Conservation (phyloP, 441 rosid genomes). For the Brassica balearica region DNA sequence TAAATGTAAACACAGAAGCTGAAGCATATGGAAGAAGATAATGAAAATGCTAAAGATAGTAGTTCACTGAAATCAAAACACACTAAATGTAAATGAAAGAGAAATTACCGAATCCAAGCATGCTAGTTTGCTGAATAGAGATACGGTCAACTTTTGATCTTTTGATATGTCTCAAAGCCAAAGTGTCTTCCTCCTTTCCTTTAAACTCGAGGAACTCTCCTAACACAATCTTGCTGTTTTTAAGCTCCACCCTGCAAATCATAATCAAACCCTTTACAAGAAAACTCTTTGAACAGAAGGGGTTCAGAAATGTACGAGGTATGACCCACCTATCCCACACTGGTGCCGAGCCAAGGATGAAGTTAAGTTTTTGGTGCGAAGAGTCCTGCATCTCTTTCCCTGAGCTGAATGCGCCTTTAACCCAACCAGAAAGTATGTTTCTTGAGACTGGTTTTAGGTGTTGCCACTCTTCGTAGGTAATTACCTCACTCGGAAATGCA, state of each 20-base stretch:
- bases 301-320: not conserved
- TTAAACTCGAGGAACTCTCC: constrained; percentile 84
- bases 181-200: constrained; percentile 72
- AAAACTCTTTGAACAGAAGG: not conserved
- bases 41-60: not conserved
- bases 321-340: constrained; percentile 44
- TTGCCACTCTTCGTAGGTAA: constrained; percentile 79
- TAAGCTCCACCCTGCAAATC: constrained; percentile 78
- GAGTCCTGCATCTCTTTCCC: constrained; percentile 94
- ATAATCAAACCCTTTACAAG: constrained; percentile 8
- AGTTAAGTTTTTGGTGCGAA: constrained; percentile 69
- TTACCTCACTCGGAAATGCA: constrained; percentile 74
- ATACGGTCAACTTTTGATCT: constrained; percentile 73
- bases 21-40: too few relatives aligned
- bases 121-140: constrained; percentile 80
- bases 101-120: constrained; percentile 87
- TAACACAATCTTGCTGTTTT: constrained; percentile 62
- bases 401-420: constrained; percentile 75
- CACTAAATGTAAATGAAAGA: constrained; percentile 1
- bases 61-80: not conserved
- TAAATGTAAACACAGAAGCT: too few relatives aligned
- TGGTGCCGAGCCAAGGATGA: constrained; percentile 72
- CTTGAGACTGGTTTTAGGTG: constrained; percentile 71
- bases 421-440: constrained; percentile 74
- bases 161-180: constrained; percentile 60